phyloP scores from a whole-genome alignment of 2,329 filamentous ascomycete genomes.

The Catunica adiposa region DNA sequence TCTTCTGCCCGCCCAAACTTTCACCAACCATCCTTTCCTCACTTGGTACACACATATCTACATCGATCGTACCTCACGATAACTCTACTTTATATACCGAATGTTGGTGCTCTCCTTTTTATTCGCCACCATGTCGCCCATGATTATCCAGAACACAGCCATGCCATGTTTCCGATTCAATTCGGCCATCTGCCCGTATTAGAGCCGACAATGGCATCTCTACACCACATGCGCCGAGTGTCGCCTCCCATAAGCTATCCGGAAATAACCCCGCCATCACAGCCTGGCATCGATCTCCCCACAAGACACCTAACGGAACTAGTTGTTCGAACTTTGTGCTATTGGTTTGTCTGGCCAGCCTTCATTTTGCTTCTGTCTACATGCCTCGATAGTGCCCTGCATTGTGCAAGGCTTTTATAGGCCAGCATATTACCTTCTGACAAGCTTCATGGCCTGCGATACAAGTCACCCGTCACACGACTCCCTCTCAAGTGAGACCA shows the following conservation, averaged over 20 bases:
- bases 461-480: background rate
- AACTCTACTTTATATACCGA: background rate
- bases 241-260: background rate
- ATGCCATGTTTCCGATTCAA: background rate
- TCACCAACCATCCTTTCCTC: background rate
- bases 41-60: background rate
- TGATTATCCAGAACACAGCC: background rate
- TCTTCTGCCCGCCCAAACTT: background rate
- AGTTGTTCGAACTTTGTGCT: background rate
- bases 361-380: background rate
- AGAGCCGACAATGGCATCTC: background rate
- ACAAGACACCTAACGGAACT: background rate
- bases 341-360: background rate
- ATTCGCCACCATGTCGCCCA: background rate
- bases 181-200: background rate
- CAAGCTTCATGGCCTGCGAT: background rate
- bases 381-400: background rate
- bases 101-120: constrained; percentile 1
- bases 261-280: background rate
- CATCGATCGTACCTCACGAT: background rate
- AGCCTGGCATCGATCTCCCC: background rate
- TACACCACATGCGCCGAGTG: constrained; percentile 10
- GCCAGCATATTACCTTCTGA: background rate
- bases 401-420: background rate
- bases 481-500: constrained; percentile 7